Conservation (phyloP, 129 eudicot species). For the Helichrysum umbraculigerum region DNA sequence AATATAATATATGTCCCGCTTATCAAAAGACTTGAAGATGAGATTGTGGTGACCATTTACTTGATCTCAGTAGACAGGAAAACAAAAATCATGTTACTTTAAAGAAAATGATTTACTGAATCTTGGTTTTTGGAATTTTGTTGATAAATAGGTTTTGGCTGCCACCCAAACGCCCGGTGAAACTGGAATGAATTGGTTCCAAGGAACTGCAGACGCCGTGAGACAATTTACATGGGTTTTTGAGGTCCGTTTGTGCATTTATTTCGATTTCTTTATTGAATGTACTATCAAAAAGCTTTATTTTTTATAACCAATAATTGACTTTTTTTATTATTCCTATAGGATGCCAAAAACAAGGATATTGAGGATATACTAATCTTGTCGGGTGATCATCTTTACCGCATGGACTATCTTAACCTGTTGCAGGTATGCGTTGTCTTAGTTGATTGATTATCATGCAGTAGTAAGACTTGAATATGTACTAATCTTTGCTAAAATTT, state of each 20-base stretch:
- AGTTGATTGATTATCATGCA: not conserved
- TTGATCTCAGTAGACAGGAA: not conserved
- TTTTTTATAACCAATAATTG: not conserved
- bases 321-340: not conserved
- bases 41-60: not conserved
- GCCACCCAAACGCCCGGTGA: constrained; percentile 95
- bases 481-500: constrained; percentile 7
- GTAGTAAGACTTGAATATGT: not conserved
- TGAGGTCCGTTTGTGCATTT: constrained; percentile 53
- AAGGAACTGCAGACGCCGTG: constrained; percentile 99
- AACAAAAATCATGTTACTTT: not conserved
- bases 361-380: constrained; percentile 82
- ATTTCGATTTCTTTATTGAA: not conserved
- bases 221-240: constrained; percentile 93
- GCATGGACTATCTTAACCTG: constrained; percentile 93
- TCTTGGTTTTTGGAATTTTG: not conserved
- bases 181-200: constrained; percentile 91
- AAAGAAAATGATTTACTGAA: not conserved
- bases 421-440: constrained; percentile 63
- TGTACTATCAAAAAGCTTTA: not conserved
- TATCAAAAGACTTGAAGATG: not conserved
- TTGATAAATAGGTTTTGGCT: constrained; percentile 68
- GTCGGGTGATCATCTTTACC: constrained; percentile 93
- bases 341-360: constrained; percentile 95
- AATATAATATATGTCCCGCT: not conserved